Evolutionary conservation across 2,329 filamentous ascomycete species (phyloP), one percentile per base, ranked within the genome.

Genomic region (Decorospora gaudefroyi): DNA sequence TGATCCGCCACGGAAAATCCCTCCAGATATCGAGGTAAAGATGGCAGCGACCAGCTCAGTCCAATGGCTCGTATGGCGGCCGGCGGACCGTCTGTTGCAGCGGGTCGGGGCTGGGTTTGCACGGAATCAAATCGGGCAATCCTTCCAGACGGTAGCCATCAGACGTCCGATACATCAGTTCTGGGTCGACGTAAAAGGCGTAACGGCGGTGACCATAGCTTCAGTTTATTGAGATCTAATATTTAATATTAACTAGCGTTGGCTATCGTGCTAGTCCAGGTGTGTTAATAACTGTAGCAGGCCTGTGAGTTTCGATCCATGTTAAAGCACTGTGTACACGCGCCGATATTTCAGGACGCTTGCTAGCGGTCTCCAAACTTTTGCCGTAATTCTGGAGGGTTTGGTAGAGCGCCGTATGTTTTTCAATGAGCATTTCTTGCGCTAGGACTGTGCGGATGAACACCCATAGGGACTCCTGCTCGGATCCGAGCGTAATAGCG

Each of bases 381-480:
- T 51, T 27, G 10, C 27, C 31, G 15, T 46, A 40, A 7, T 44
- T 27, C 26, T 46, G 39, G 10, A 62, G 47, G 13, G 13, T 36
- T 17, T 50, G 23, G 13, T 49, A 34, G 10, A 47, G 23, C n/a
- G 42, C 41, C 15, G 26, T 26, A 22, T 38, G 42, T 4, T 49
- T 43, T 8, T 40, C 37, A 26, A 49, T 38, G 19, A 59, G 27
- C 6, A 47, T 28, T 3, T 50, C 47, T 33, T 59, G 55, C 2
- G 53, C 53, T 5, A 69, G 17, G 4, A 44, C 51, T 8, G 44
- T 59, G 13, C 64, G 58, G 9, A 70, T 30, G 26, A 71, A 71
- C 2, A 59, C 44, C 68, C 68, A 71, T 4, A 68, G 15, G 3
- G 68, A 67, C 34, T 68, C 67, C 16, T 68, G 56, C 18, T 54